Base-by-base conservation (phyloP, 352 stramenopile genomes). In the Globisporangium polare region DNA sequence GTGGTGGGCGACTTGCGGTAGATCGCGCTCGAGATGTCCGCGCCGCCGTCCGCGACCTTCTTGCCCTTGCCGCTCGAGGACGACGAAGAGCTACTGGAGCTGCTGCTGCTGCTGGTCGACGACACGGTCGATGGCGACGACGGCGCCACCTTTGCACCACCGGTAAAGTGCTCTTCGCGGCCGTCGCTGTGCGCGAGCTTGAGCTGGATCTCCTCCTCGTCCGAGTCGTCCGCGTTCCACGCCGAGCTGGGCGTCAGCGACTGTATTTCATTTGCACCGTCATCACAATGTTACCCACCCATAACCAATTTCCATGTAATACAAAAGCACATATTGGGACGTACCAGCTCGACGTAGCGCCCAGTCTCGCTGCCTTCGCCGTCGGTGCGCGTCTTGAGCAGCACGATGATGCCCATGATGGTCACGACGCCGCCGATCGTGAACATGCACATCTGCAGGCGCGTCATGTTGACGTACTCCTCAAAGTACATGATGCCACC, bases 401-500 rank as follows among this genome's bases (percentile, higher is more conserved):
- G 57, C 45, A 89, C 80, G 31, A 90, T 67, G 61, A 94, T 94
- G 12, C 84, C 84, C 13, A 69, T 63, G 64, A 94, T 94, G n/a
- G 85, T 94, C 41, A 94, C 60, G 29, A 80, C 65, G 18, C 81
- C 82, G 22, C 85, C 85, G 61, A 89, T 60, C 3, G 85, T 88
- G 67, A 94, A 94, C 80, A 94, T 92, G 57, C 78, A 66, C 75
- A 84, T 82, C 54, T 91, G 80, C n/a, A 68, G 73, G 4, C 69
- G 65, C 37, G 85, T 91, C 85, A 94, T 94, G 69, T 63, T 89
- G 47, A 90, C 77, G 66, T 94, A 94, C 70, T 97, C 90, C 68
- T 95, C 83, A 68, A 97, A 97, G 72, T 97, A 97, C 74, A 97
- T 91, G 69, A 97, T 90, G 15, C 89, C 90, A 20, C 90, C 90